A percentile compares a stretch with the other conserved stretches of the same genome.
Conservation (phyloP, 2,329 filamentous ascomycete species). For the Didymella keratinophila region DNA sequence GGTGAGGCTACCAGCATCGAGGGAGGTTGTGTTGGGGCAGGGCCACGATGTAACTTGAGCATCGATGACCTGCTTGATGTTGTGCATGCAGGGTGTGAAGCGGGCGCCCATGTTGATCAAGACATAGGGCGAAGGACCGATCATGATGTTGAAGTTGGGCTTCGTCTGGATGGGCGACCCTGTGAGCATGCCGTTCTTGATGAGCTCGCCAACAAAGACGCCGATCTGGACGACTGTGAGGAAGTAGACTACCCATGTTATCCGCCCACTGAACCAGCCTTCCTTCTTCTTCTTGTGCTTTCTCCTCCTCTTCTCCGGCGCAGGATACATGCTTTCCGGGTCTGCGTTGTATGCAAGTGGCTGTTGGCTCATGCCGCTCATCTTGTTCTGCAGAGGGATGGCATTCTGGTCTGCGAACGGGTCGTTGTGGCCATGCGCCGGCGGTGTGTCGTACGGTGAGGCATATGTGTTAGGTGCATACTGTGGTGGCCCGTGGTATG, state of each 20-base stretch:
- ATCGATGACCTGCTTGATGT: slow-evolving; percentile 70
- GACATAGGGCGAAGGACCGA: slow-evolving; percentile 88
- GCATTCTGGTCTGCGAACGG: slow-evolving; percentile 59
- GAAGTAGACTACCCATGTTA: slow-evolving; percentile 83
- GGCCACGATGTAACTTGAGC: slow-evolving; percentile 66
- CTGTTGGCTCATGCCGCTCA: slow-evolving; percentile 49
- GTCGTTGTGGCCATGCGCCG: slow-evolving; percentile 61
- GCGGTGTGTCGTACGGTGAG: slow-evolving; percentile 52
- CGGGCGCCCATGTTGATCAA: slow-evolving; percentile 97
- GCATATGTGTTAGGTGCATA: slow-evolving; percentile 33
- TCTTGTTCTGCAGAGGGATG: slow-evolving; percentile 55
- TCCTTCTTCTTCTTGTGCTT: slow-evolving; percentile 54
- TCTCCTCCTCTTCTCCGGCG: slow-evolving; percentile 29
- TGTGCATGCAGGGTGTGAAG: slow-evolving; percentile 95
- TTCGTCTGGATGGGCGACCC: slow-evolving; percentile 79
- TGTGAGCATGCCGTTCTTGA: slow-evolving; percentile 80
- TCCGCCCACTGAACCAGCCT: slow-evolving; percentile 64
- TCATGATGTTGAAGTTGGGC: slow-evolving; percentile 94
- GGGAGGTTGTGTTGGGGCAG: slow-evolving; percentile 77
- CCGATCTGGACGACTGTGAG: slow-evolving; percentile 78
- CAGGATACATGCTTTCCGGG: slow-evolving; percentile 51
- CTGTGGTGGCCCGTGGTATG: slow-evolving; percentile 62
- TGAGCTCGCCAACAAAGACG: slow-evolving; percentile 89
- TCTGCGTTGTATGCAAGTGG: slow-evolving; percentile 49
- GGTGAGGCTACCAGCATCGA: slow-evolving; percentile 61